A percentile compares a stretch with the other conserved stretches of the same genome.
Evolutionary conservation across 768 basidiomycete species (phyloP).

Genomic region (Panaeolus cyanescens): DNA sequence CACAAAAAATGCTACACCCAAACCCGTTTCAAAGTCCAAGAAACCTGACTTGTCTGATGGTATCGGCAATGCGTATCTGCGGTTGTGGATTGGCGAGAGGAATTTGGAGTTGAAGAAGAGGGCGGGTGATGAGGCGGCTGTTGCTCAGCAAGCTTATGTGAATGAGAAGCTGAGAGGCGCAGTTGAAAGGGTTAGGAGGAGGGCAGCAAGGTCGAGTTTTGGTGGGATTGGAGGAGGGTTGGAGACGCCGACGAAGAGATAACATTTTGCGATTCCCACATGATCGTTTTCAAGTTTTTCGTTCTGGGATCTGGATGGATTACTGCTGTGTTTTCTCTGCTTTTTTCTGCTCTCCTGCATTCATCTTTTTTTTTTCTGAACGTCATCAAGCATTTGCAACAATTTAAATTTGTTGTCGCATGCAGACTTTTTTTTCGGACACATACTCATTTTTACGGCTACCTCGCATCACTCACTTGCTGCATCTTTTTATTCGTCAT

Average conservation of each 20-base stretch:
- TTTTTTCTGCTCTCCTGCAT: neutral
- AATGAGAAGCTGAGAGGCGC: constrained; percentile 38
- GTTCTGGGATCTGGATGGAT: neutral
- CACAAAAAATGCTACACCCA: constrained; percentile 1
- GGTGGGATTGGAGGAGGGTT: neutral
- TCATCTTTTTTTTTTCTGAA: neutral
- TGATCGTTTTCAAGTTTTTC: neutral
- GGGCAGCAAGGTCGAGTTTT: constrained; percentile 3
- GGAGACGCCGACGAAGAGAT: neutral
- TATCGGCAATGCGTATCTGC: constrained; percentile 63
- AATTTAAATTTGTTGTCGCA: neutral
- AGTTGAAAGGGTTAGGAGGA: constrained; percentile 21
- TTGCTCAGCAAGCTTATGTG: constrained; percentile 44
- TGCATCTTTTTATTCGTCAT: neutral
- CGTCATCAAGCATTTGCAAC: neutral
- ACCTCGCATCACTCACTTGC: neutral
- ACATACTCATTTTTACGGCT: neutral
- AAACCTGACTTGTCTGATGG: constrained; percentile 22
- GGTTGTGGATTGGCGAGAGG: constrained; percentile 75
- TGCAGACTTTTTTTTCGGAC: neutral
- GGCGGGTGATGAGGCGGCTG: constrained; percentile 49
- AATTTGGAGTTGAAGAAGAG: constrained; percentile 64
- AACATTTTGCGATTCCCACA: no score
- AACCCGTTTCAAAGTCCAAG: constrained; percentile 1
- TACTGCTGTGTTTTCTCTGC: neutral